A percentile compares a stretch with the other conserved stretches of the same genome.
Conservation (phyloP, 2,329 filamentous ascomycete species). For the Colletotrichum nymphaeae region DNA sequence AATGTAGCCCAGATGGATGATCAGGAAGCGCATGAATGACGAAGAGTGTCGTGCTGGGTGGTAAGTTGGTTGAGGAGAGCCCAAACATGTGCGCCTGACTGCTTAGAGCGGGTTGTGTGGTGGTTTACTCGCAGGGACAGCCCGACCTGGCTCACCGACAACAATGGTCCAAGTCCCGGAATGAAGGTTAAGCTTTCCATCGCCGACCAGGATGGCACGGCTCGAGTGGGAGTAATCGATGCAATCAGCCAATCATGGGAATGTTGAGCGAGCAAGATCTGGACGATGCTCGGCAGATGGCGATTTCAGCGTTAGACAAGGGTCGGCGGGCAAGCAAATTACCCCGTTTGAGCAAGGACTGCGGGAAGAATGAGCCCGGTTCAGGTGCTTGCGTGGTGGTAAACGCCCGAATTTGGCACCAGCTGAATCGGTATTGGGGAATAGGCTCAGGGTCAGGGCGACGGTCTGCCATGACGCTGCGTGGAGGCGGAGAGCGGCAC, state of each 20-base stretch:
- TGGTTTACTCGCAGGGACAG: not conserved
- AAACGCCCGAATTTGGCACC: not conserved
- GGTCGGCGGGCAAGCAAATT: not conserved
- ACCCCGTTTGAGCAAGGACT: not conserved
- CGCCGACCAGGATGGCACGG: slow-evolving; percentile 27
- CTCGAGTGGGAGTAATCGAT: not conserved
- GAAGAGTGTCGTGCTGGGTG: not conserved
- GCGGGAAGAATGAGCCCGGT: not conserved
- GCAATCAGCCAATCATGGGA: slow-evolving; percentile 9
- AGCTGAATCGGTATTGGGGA: not conserved
- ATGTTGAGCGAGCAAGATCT: not conserved
- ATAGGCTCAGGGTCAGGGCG: not conserved
- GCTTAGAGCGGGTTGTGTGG: not conserved
- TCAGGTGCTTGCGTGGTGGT: not conserved
- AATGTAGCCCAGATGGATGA: not conserved
- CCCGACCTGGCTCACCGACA: not conserved
- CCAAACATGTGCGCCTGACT: slow-evolving; percentile 7
- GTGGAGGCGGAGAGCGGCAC: not conserved
- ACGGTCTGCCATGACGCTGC: not conserved
- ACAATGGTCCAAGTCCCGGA: slow-evolving; percentile 15
- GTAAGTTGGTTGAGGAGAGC: not conserved
- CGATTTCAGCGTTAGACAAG: not conserved
- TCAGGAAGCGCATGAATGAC: not conserved
- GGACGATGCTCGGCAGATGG: slow-evolving; percentile 16
- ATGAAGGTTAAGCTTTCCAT: slow-evolving; percentile 31